Percentiles rank a stretch among this genome's conserved stretches.
Evolutionary conservation across 1,139 yeast genomes (phyloP).

Genomic region (Yamadazyma conglobata): DNA sequence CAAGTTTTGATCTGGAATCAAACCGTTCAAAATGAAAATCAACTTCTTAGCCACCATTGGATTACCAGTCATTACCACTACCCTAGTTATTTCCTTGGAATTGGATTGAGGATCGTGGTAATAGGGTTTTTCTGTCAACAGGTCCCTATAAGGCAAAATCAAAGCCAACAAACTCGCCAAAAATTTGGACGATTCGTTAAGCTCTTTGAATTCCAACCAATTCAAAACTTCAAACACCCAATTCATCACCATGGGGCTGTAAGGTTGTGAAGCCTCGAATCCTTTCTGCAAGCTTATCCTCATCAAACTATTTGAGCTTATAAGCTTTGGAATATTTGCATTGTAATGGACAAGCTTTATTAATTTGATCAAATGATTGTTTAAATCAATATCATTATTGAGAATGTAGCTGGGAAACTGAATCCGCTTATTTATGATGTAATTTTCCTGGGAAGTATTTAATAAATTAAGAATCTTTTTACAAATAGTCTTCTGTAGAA

Average conservation of each 20-base stretch:
- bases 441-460: constrained; percentile 13
- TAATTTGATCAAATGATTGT: constrained; percentile 30
- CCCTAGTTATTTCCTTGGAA: constrained; percentile 38
- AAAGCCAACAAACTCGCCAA: constrained; percentile 47
- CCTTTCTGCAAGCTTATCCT: constrained; percentile 16
- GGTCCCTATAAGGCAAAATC: constrained; percentile 35
- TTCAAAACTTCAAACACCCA: constrained; percentile 58
- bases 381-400: constrained; percentile 43
- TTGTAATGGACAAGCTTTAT: constrained; percentile 38
- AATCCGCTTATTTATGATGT: constrained; percentile 33
- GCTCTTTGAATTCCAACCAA: constrained; percentile 64
- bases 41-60: constrained; percentile 60
- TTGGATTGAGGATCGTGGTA: constrained; percentile 15
- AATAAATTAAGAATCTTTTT: constrained; percentile 32
- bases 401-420: constrained; percentile 36
- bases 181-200: constrained; percentile 28
- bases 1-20: constrained; percentile 31
- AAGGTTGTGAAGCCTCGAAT: constrained; percentile 5
- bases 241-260: constrained; percentile 32
- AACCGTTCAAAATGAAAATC: constrained; percentile 51
- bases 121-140: constrained; percentile 34
- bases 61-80: constrained; percentile 58
- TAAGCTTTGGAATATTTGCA: constrained; percentile 45
- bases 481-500: constrained; percentile 36
- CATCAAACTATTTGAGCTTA: constrained; percentile 35